Percentiles rank a stretch among this genome's conserved stretches.
phyloP scores from a whole-genome alignment of 345 rosid genomes.

The Carallia brachiata region DNA sequence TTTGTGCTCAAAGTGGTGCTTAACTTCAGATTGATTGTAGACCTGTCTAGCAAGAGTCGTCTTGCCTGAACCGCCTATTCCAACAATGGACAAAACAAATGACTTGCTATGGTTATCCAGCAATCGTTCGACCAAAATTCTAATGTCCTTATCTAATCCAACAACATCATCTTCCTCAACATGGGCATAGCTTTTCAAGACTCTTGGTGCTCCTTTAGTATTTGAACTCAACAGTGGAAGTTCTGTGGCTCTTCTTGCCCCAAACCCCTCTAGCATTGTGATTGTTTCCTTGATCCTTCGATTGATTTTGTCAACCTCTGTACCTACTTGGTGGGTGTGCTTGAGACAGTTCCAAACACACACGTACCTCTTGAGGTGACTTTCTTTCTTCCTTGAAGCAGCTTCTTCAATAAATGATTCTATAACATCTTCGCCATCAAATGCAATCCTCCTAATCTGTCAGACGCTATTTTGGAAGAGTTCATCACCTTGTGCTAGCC shows the following conservation, averaged over 20 bases:
- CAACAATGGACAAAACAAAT: conserved; percentile 2
- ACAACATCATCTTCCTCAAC: not conserved
- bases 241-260: not conserved
- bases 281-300: not conserved
- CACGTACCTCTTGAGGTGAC: not conserved
- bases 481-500: not conserved
- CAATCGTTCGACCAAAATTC: not conserved
- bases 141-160: not conserved
- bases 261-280: too few species aligned
- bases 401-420: conserved; percentile 1
- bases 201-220: not conserved
- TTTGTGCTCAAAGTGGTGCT: not conserved
- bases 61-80: conserved; percentile 1
- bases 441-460: conserved; percentile 10
- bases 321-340: not conserved
- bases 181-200: not conserved
- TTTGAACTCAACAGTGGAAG: not conserved
- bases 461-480: conserved; percentile 5
- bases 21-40: not conserved
- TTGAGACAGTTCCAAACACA: not conserved
- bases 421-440: conserved; percentile 22
- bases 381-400: not conserved
- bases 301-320: not conserved
- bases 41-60: conserved; percentile 6
- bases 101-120: not conserved